Base-by-base conservation (phyloP, 2,329 filamentous ascomycete genomes). In the Pseudogymnoascus sp. region DNA sequence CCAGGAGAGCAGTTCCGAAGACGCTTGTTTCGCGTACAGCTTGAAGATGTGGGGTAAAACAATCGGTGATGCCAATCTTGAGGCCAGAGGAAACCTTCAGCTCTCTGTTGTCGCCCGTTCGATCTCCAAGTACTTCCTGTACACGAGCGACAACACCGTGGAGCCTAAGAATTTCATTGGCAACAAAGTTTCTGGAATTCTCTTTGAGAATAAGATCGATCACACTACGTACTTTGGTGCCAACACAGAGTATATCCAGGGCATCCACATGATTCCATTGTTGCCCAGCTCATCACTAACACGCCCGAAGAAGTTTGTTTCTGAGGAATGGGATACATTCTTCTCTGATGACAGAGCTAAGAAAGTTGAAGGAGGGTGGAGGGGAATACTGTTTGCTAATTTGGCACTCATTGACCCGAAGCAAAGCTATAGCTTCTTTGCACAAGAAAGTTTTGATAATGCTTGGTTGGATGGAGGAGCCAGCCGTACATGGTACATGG, bases 151-250 rank as follows among this genome's bases (percentile, higher is more conserved):
- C 74, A 96, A 96, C 74, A 79, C 76, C 18, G 82, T 83, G 61
- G 84, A 96, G 69, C 93, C 93, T 0, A 69, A 80, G 0, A 78
- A 87, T n/a, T 96, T 95, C 72, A 86, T 90, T 66, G 83, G 79
- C 44, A 97, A 97, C 79, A 92, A 89, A 75, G 84, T 82, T 38
- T 80, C 81, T 2, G 84, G 84, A 5, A 87, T 87, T 67, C 73
- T 96, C 7, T 97, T 97, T 70, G 93, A 97, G 76, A 97, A 97
- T 79, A 97, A 97, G 77, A 83, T 92, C 62, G 91, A 97, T 73
- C 91, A 97, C 75, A 88, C 89, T 3, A 97, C 93, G 0, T 97
- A 91, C 76, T 97, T 97, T 70, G 90, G 91, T 53, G 74, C 78
- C 60, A 84, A 87, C 63, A 81, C 84, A 11, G 88, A 93, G 75